A percentile compares a stretch with the other conserved stretches of the same genome.
Evolutionary conservation across 192 early-diverging fungal species (phyloP).

Genomic region (Linnemannia schmuckeri): DNA sequence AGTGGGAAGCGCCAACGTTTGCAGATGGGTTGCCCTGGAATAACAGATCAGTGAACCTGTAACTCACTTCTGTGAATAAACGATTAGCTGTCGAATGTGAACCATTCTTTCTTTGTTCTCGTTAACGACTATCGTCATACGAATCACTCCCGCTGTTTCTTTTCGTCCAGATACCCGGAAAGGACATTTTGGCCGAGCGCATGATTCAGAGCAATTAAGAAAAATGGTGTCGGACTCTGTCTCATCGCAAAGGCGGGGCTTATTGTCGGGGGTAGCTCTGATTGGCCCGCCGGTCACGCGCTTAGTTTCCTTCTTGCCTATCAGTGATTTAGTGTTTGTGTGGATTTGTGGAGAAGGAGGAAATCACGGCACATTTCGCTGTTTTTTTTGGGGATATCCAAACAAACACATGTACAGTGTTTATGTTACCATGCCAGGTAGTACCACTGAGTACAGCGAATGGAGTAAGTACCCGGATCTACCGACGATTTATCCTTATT

Average conservation of each 20-base stretch:
- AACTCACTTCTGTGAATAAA: too few species aligned
- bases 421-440: not conserved
- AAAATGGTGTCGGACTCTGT: not conserved
- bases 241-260: not conserved
- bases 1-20: not conserved
- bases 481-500: constrained; percentile 19
- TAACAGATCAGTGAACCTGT: too few species aligned
- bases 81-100: not conserved
- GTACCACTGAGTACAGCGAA: not conserved
- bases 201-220: not conserved
- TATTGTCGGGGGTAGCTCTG: constrained; percentile 7
- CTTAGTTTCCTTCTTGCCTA: not conserved
- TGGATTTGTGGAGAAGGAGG: constrained; percentile 16
- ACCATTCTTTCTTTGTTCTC: not conserved
- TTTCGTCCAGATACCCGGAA: not conserved
- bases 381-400: not conserved
- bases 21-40: not conserved
- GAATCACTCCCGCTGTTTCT: not conserved
- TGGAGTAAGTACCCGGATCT: constrained; percentile 1
- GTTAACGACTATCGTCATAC: not conserved
- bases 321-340: not conserved
- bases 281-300: constrained; percentile 9
- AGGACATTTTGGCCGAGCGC: not conserved
- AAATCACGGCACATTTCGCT: not conserved
- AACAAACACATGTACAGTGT: constrained; percentile 10